phyloP scores from a whole-genome alignment of 306 rosid species.

The Quercus variabilis region DNA sequence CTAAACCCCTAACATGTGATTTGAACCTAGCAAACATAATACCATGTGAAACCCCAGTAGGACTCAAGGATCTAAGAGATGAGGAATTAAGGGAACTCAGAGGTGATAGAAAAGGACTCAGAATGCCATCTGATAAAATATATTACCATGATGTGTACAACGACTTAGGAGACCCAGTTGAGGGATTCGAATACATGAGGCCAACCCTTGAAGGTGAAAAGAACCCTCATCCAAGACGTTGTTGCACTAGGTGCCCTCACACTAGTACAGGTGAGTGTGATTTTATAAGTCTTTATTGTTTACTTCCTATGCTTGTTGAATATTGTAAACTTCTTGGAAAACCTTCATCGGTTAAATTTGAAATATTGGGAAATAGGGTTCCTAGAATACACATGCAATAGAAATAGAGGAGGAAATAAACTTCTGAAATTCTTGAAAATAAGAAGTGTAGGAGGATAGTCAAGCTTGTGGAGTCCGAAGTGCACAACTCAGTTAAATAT shows the following conservation, averaged over 20 bases:
- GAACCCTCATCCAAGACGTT: constrained; percentile 79
- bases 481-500: no score
- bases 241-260: constrained; percentile 85
- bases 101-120: constrained; percentile 71
- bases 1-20: no score
- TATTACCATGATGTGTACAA: constrained; percentile 76
- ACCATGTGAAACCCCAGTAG: constrained; percentile 79
- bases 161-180: constrained; percentile 88
- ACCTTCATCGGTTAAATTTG: no score
- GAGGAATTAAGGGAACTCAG: constrained; percentile 54
- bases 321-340: no score
- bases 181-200: constrained; percentile 54
- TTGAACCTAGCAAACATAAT: constrained; percentile 56
- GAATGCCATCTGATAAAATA: constrained; percentile 63
- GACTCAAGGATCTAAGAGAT: constrained; percentile 64
- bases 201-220: constrained; percentile 61
- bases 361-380: no score
- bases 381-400: no score
- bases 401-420: no score
- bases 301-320: no score
- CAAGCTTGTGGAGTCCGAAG: no score
- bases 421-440: no score
- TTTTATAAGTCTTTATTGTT: background rate
- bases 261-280: constrained; percentile 45
- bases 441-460: no score